phyloP scores from a whole-genome alignment of 805 yeast species.

The Candida parachauliodes region DNA sequence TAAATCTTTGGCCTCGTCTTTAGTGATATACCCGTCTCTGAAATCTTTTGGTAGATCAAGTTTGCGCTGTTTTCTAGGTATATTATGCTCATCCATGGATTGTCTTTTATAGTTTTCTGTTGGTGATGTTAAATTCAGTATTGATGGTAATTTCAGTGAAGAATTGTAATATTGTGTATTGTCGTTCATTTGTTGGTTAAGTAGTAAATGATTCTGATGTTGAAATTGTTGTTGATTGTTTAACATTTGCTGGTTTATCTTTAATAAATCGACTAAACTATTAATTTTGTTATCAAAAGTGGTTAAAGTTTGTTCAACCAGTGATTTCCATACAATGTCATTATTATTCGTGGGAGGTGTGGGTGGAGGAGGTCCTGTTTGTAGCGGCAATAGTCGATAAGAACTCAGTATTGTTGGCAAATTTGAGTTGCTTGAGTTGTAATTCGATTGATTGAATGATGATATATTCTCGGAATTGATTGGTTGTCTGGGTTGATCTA shows the following conservation, averaged over 20 bases:
- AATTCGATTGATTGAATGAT: neutral
- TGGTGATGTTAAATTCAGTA: neutral
- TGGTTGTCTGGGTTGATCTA: neutral
- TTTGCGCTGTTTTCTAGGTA: constrained; percentile 3
- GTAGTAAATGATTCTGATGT: constrained; percentile 8
- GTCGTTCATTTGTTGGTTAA: neutral
- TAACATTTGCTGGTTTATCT: constrained; percentile 27
- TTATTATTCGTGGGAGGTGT: neutral
- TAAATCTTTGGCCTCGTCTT: constrained; percentile 44
- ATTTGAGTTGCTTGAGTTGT: neutral
- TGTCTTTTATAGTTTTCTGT: neutral
- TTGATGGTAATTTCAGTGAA: constrained; percentile 3
- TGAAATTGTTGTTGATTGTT: constrained; percentile 15
- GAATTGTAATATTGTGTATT: neutral
- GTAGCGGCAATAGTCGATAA: neutral
- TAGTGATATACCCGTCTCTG: constrained; percentile 31
- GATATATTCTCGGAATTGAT: neutral
- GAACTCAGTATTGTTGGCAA: neutral
- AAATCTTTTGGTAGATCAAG: constrained; percentile 24
- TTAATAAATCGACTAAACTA: constrained; percentile 34
- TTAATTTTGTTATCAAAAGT: constrained; percentile 36
- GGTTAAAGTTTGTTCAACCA: constrained; percentile 32
- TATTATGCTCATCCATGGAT: neutral
- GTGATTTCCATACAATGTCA: constrained; percentile 29
- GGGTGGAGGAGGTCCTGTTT: neutral